phyloP scores from a whole-genome alignment of 306 rosid species.

The Senna siamea region DNA sequence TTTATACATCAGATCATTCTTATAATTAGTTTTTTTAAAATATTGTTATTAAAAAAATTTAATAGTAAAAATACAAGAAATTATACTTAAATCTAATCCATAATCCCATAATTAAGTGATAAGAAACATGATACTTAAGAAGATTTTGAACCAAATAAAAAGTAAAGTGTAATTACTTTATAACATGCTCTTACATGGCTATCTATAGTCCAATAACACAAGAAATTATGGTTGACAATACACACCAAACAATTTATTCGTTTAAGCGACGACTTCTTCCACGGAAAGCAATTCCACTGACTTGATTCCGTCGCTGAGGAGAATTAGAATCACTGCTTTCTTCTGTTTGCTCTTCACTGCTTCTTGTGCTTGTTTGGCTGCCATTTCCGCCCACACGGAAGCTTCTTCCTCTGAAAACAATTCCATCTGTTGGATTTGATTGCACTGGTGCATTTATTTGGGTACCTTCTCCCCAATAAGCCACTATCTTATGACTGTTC shows the following conservation, averaged over 20 bases:
- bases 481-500: constrained; percentile 65
- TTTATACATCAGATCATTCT: no score
- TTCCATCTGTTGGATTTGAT: constrained; percentile 63
- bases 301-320: constrained; percentile 36
- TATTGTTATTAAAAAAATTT: no score
- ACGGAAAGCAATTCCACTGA: constrained; percentile 46
- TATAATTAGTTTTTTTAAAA: no score
- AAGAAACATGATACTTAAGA: no score
- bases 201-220: no score
- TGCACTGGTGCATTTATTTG: constrained; percentile 72
- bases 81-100: no score
- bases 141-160: no score
- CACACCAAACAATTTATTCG: background rate
- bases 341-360: constrained; percentile 36
- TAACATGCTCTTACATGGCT: no score
- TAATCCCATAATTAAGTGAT: no score
- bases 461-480: constrained; percentile 76
- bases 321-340: constrained; percentile 5
- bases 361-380: constrained; percentile 34
- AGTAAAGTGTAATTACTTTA: no score
- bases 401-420: constrained; percentile 68
- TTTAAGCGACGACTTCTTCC: constrained; percentile 56
- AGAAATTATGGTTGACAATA: no score
- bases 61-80: no score
- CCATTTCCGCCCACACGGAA: constrained; percentile 49